Percentiles rank a stretch among this genome's conserved stretches.
Evolutionary conservation across 441 rosid genomes (phyloP).

Genomic region (Croton laevigatus): DNA sequence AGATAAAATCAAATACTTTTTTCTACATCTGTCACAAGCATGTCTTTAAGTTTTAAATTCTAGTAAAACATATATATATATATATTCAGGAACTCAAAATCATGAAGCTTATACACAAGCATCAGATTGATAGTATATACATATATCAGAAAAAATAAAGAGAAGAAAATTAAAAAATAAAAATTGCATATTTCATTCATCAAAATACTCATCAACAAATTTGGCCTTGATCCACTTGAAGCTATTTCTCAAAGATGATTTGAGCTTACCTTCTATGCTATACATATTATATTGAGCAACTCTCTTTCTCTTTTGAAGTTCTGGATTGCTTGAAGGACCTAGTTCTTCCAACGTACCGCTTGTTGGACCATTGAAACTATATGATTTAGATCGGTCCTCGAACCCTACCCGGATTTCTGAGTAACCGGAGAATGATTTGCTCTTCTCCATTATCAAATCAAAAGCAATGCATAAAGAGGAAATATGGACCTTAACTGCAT

Average conservation of each 20-base stretch:
- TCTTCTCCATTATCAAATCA: slow-evolving; percentile 43
- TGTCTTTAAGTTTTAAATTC: too few species aligned
- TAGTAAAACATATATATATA: too few species aligned
- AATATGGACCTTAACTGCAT: not conserved
- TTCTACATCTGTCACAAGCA: too few species aligned
- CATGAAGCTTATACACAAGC: too few species aligned
- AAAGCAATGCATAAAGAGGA: not conserved
- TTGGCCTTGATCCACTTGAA: slow-evolving; percentile 39
- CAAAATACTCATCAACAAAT: slow-evolving; percentile 21
- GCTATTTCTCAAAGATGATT: slow-evolving; percentile 30
- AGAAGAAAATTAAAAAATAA: not conserved
- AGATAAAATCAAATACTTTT: too few species aligned
- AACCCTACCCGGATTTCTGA: slow-evolving; percentile 29
- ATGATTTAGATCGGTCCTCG: slow-evolving; percentile 41
- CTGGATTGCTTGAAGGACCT: slow-evolving; percentile 31
- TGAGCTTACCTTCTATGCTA: slow-evolving; percentile 32
- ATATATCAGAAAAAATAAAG: too few species aligned
- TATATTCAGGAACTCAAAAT: too few species aligned
- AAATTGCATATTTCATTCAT: slow-evolving; percentile 14
- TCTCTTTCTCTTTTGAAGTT: slow-evolving; percentile 33
- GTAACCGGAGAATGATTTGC: slow-evolving; percentile 42
- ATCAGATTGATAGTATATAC: too few species aligned
- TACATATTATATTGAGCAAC: slow-evolving; percentile 32
- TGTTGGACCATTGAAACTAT: slow-evolving; percentile 41
- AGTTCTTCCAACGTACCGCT: slow-evolving; percentile 1